Evolutionary conservation across 2,329 filamentous ascomycete genomes (phyloP), one percentile per base, ranked within the genome.

Genomic region (Ustulina deusta): DNA sequence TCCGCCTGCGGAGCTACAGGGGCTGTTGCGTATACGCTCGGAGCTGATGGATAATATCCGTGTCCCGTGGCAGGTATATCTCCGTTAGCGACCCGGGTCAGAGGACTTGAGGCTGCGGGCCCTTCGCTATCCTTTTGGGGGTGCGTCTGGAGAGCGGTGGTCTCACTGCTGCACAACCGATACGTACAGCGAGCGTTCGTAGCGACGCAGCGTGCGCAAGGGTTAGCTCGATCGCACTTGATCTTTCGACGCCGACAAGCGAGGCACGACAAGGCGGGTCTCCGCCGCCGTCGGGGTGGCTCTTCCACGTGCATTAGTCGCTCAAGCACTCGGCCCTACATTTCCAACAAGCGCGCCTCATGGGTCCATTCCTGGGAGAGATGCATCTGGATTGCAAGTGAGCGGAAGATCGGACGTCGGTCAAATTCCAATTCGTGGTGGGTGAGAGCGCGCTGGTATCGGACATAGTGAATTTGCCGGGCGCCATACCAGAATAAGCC

Each of bases 171-270:
- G 61, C 70, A 72, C 17, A 68, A 32, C 40, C 72, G 74, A 64
- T 74, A 83, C 17, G 66, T 73, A 61, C 81, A 83, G 4, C 70
- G 71, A 51, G 72, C 70, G 49, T 75, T 76, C 20, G 75, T 74
- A 1, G 75, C 72, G 17, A 76, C 72, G 69, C 81, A 83, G 66
- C 79, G 79, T 15, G 70, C 63, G 67, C 82, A 84, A 3, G 82
- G 82, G 20, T 78, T 73, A n/a, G 75, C 78, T 1, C 81, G 75
- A 66, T 84, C 80, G 66, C 82, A 84, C 60, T 82, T 83, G 73
- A 84, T 79, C 72, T 84, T 84, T 42, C 82, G 79, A 20, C 80
- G 79, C 20, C 82, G 77, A 72, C 83, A 84, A 66, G 81, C 77
- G 17, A 81, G 68, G 65, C 82, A 84, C 0, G 82, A 83, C 29